phyloP scores from a whole-genome alignment of 352 stramenopile species.

The Phytophthora megakarya region DNA sequence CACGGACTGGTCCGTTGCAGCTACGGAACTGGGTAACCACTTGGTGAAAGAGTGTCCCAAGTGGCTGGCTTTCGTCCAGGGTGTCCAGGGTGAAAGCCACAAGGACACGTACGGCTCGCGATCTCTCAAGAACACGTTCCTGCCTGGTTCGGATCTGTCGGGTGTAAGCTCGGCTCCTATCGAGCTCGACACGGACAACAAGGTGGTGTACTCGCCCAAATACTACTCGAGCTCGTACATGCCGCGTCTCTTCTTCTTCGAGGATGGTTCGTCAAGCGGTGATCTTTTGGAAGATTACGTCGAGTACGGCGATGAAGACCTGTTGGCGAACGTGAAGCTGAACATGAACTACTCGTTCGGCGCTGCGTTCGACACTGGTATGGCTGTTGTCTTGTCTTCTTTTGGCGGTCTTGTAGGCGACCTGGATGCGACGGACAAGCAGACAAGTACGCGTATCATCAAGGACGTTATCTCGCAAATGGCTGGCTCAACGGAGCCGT shows the following conservation, averaged over 20 bases:
- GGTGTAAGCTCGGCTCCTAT: conserved; percentile 55
- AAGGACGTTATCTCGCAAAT: conserved; percentile 69
- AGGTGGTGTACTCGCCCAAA: conserved; percentile 84
- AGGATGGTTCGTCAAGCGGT: conserved; percentile 45
- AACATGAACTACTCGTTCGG: conserved; percentile 89
- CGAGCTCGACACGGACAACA: conserved; percentile 59
- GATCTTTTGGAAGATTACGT: conserved; percentile 70
- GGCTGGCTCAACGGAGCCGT: conserved; percentile 48
- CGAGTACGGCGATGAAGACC: conserved; percentile 54
- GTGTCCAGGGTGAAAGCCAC: conserved; percentile 68
- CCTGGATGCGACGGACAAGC: conserved; percentile 54
- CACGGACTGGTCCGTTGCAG: conserved; percentile 75
- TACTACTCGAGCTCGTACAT: conserved; percentile 75
- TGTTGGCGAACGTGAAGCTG: conserved; percentile 66
- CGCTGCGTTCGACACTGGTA: conserved; percentile 54
- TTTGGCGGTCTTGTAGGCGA: conserved; percentile 78
- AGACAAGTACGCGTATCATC: conserved; percentile 79
- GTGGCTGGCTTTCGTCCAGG: conserved; percentile 82
- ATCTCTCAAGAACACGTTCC: conserved; percentile 72
- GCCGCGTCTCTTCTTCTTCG: conserved; percentile 75
- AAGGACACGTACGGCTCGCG: conserved; percentile 65
- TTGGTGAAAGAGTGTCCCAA: conserved; percentile 68
- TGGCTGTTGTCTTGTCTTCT: conserved; percentile 77
- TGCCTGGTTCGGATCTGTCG: conserved; percentile 69
- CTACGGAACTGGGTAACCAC: conserved; percentile 70